phyloP scores from a whole-genome alignment of 495 filamentous ascomycete genomes.

The Hamigera avellanea region DNA sequence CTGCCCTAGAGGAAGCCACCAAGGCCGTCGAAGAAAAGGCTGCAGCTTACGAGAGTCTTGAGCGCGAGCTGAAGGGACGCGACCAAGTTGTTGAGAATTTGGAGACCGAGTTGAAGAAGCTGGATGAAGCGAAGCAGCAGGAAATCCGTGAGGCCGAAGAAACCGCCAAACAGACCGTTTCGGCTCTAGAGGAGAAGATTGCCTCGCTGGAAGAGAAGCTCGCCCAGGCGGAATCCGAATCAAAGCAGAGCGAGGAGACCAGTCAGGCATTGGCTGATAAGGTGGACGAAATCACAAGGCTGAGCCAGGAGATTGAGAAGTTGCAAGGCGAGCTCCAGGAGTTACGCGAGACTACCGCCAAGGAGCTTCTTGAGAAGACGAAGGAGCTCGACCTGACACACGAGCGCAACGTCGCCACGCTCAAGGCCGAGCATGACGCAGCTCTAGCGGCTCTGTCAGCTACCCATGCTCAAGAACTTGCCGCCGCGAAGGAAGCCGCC shows the following conservation, averaged over 20 bases:
- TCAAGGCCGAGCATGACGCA: conserved; percentile 14
- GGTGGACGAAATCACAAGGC: conserved; percentile 25
- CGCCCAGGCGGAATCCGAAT: conserved; percentile 21
- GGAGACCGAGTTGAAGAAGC: conserved; percentile 28
- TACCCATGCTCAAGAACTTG: conserved; percentile 26
- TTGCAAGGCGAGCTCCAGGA: conserved; percentile 26
- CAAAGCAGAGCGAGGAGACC: conserved; percentile 17
- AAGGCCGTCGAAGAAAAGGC: conserved; percentile 24
- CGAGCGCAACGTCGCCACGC: conserved; percentile 3
- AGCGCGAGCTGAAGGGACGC: conserved; percentile 29
- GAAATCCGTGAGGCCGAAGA: conserved; percentile 33
- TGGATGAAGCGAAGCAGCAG: conserved; percentile 27
- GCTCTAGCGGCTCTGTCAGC: conserved; percentile 18
- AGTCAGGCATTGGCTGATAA: conserved; percentile 22
- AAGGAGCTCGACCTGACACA: conserved; percentile 32
- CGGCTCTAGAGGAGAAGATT: conserved; percentile 25
- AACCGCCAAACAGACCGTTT: conserved; percentile 18
- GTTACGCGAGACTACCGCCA: conserved; percentile 17
- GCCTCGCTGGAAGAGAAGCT: conserved; percentile 27
- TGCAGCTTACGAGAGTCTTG: conserved; percentile 22
- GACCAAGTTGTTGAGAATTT: conserved; percentile 33
- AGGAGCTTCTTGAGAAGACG: conserved; percentile 21
- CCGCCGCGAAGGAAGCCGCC: conserved; percentile 19
- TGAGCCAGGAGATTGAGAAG: conserved; percentile 23
- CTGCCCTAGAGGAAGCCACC: conserved; percentile 15